Percentiles rank a stretch among this genome's conserved stretches.
phyloP scores from a whole-genome alignment of 345 rosid genomes.

The Cardamine occulta region DNA sequence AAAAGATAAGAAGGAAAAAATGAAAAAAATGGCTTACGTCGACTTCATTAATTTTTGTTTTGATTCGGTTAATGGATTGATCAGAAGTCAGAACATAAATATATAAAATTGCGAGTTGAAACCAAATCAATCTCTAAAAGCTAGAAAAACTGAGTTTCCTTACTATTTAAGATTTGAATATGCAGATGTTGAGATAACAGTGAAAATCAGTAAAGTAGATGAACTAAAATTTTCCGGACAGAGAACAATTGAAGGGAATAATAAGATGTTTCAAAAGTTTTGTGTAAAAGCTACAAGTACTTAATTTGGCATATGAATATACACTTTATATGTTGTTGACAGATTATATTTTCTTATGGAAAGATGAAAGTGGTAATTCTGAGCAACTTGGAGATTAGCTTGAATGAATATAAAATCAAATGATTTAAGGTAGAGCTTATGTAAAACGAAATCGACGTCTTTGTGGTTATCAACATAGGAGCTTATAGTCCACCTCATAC shows the following conservation, averaged over 20 bases:
- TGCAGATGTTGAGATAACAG: neutral
- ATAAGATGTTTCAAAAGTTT: neutral
- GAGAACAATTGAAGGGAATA: neutral
- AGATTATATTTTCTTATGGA: neutral
- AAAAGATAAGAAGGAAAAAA: neutral
- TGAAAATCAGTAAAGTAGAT: neutral
- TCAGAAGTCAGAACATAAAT: neutral
- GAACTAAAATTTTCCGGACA: neutral
- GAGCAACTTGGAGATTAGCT: constrained; percentile 13
- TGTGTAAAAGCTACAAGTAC: neutral
- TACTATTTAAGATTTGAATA: neutral
- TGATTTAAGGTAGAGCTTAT: neutral
- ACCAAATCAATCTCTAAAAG: neutral
- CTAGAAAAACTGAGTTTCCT: neutral
- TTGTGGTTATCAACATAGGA: constrained; percentile 19
- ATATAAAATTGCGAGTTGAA: constrained; percentile 5
- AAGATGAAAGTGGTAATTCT: neutral
- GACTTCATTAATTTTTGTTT: neutral
- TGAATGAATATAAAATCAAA: neutral
- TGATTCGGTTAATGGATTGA: constrained; percentile 6
- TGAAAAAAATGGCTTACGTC: constrained; percentile 5
- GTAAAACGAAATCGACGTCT: constrained; percentile 23
- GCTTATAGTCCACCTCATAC: constrained; percentile 19
- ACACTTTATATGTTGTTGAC: neutral
- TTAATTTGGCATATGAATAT: neutral